Evolutionary conservation across 2,329 filamentous ascomycete genomes (phyloP), one percentile per base, ranked within the genome.

Genomic region (Colletotrichum trifolii): DNA sequence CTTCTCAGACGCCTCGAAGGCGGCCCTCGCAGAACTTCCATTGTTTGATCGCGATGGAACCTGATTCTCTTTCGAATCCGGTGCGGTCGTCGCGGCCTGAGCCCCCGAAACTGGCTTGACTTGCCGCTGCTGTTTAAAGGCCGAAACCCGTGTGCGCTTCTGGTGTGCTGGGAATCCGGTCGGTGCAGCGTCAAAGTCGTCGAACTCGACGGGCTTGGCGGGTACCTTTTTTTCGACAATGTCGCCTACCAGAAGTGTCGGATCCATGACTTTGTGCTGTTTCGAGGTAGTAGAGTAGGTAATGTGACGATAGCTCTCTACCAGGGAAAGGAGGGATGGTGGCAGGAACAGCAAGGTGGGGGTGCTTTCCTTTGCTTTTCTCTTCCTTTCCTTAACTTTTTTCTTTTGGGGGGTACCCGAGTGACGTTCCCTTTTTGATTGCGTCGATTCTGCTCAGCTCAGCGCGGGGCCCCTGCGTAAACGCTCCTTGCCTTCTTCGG

Each of bases 81-180:
- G 25, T 64, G 53, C 57, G 25, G 17, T 48, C 34, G 57, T 67
- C 8, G 69, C 68, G 12, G 64, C 33, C 8, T 25, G 69, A 48
- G 74, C 71, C 11, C 76, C 69, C 68, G 77, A 60, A 36, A 68
- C 60, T 47, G 70, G 53, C 10, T 73, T 69, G 7, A 68, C 68
- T 54, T 81, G 78, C 66, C 86, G 83, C 73, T 89, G 87, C 72
- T 92, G 89, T 75, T 93, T 97, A 81, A 97, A 97, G 2, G 91
- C 86, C 2, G 94, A 97, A 8, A 87, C 78, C 62, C 86, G 85
- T 60, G 83, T 84, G 69, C 94, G 89, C 75, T 92, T 93, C 76
- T 91, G 96, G 76, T 94, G 94, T 64, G 89, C 88, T n/a, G 96
- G 96, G 71, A 98, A 98, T 1, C 96, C 96, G 11, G 87, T 89